Base-by-base conservation (phyloP, 495 filamentous ascomycete species). In the Penicillium nucicola region DNA sequence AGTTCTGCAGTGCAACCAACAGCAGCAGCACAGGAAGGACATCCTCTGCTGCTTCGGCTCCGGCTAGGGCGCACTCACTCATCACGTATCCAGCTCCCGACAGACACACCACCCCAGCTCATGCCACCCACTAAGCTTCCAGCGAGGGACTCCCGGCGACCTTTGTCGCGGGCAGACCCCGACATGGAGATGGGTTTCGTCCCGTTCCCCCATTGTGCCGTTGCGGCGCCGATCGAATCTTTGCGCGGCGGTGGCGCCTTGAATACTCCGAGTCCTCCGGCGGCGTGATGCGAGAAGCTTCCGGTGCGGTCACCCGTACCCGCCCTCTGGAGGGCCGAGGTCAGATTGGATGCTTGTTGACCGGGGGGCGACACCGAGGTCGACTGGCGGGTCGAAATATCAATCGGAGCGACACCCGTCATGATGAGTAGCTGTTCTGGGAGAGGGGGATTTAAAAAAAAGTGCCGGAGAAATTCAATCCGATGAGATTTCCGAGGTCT, bases 51-150 rank as follows among this genome's bases (percentile, higher is more conserved):
- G 35, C 37, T 48, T 37, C 28, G 13, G 11, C 20, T 52, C 45
- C n/a, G 33, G 49, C 15, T 13, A 37, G 35, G 43, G 46, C 25
- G 25, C 36, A 91, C 92, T 83, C 82, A 97, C 93, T 98, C 93
- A 75, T 98, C 93, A 61, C 89, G 82, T 69, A 98, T 92, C 79
- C 91, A 97, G 67, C 92, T 97, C 46, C 92, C 91, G 51, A 97
- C 88, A 35, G 93, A 97, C 18, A 95, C 79, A 48, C 92, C 95
- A 62, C 95, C 93, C 91, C 91, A 98, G 65, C 95, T 97, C 90
- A 97, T 95, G 44, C 90, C 92, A 52, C 82, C 86, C 56, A 92
- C 86, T 61, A 97, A 72, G 72, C 95, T 98, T 42, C 90, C 85
- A 42, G 87, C 89, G 52, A 90, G 68, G 58, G 88, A 92, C 67